Evolutionary conservation across 1,284 basidiomycete genomes (phyloP).

Genomic region (Puccinia coronata): DNA sequence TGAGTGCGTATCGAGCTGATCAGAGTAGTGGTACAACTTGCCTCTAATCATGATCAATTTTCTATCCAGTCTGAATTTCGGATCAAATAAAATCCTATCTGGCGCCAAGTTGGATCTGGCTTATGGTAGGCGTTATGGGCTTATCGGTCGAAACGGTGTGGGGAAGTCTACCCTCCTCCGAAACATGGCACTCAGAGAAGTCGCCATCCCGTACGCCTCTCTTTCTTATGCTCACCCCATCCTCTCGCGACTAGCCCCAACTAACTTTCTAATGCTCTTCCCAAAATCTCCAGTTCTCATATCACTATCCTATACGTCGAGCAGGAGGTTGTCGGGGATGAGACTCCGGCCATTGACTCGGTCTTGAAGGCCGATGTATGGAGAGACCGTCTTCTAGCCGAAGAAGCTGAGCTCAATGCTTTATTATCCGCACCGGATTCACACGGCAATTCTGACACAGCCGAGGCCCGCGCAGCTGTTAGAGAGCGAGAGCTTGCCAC

Average conservation of each 20-base stretch:
- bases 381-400: conserved; percentile 82
- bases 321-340: conserved; percentile 93
- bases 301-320: conserved; percentile 98
- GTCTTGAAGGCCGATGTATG: conserved; percentile 96
- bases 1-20: too few relatives aligned
- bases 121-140: conserved; percentile 59
- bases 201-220: conserved; percentile 70
- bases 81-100: conserved; percentile 85
- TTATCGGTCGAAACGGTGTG: conserved; percentile 73
- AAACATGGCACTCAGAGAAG: conserved; percentile 91
- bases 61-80: conserved; percentile 71
- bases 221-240: neutral
- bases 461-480: conserved; percentile 70
- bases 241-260: neutral
- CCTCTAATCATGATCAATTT: neutral
- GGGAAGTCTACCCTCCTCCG: conserved; percentile 97
- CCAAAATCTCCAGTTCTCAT: conserved; percentile 64
- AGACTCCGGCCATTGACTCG: conserved; percentile 85
- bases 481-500: conserved; percentile 77
- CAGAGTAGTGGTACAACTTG: too few relatives aligned
- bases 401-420: conserved; percentile 74
- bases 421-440: conserved; percentile 67
- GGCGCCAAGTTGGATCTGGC: conserved; percentile 59
- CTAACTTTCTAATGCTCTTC: neutral
- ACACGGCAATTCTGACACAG: conserved; percentile 51